A percentile compares a stretch with the other conserved stretches of the same genome.
These are phyloP conservation scores for Colletotrichum shisoi DNA, from an alignment of 2,329 filamentous ascomycete genomes.

Conservation along the genomic window DNA sequence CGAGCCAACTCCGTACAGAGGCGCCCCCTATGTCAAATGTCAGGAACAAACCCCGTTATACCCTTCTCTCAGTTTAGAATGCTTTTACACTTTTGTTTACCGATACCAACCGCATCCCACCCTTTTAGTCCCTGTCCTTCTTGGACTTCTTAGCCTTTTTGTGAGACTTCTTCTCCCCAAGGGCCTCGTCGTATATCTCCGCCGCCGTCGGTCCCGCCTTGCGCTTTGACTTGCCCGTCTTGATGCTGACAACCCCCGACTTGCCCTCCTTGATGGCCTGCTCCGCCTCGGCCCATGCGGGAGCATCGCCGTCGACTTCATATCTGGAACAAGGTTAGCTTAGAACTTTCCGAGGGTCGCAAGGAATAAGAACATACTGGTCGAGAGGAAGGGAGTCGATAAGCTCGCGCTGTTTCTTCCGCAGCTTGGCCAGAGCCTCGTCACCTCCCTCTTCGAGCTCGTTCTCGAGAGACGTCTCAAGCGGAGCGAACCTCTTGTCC, in stretches of 20 bases:
- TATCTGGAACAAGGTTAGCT: conserved; percentile 56
- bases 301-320: conserved; percentile 69
- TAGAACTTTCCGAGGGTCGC: conserved; percentile 13
- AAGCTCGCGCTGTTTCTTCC: conserved; percentile 82
- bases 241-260: conserved; percentile 78
- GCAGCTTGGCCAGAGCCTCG: conserved; percentile 74
- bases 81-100: conserved; percentile 37
- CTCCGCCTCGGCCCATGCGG: conserved; percentile 75
- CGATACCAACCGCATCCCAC: not conserved
- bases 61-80: conserved; percentile 25
- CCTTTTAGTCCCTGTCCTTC: conserved; percentile 33
- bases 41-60: conserved; percentile 24
- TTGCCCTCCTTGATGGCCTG: conserved; percentile 73
- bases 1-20: conserved; percentile 34
- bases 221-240: conserved; percentile 77
- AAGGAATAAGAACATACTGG: conserved; percentile 64
- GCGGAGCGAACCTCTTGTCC: conserved; percentile 71
- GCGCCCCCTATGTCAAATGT: conserved; percentile 15
- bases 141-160: conserved; percentile 62
- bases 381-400: conserved; percentile 92
- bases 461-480: conserved; percentile 76
- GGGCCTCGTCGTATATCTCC: conserved; percentile 69
- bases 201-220: conserved; percentile 70
- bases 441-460: conserved; percentile 86
- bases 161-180: conserved; percentile 63